A percentile compares a stretch with the other conserved stretches of the same genome.
Evolutionary conservation across 805 yeast species (phyloP).

Genomic region (Wickerhamomyces mucosus): DNA sequence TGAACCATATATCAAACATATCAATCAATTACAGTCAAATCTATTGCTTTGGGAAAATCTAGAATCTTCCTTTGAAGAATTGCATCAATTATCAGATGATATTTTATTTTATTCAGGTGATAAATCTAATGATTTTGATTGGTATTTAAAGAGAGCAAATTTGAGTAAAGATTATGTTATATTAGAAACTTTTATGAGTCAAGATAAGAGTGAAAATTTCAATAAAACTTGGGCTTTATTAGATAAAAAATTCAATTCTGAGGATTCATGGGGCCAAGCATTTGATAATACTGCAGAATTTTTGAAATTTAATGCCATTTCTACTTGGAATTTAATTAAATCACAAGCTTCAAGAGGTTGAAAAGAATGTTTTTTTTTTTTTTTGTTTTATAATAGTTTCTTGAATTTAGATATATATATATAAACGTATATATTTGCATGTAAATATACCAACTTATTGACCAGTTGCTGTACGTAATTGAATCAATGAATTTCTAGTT

Average conservation of each 20-base stretch:
- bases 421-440: too few species aligned
- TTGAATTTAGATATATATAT: too few species aligned
- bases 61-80: constrained; percentile 48
- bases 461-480: constrained; percentile 29
- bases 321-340: constrained; percentile 54
- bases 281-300: constrained; percentile 69
- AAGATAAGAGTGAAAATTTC: constrained; percentile 52
- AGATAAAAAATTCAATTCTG: constrained; percentile 42
- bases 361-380: neutral
- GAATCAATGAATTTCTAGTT: constrained; percentile 45
- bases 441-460: too few species aligned
- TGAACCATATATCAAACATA: constrained; percentile 24
- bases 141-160: constrained; percentile 84
- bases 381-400: constrained; percentile 1
- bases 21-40: constrained; percentile 37
- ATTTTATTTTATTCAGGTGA: constrained; percentile 76
- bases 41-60: constrained; percentile 59
- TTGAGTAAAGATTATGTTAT: constrained; percentile 63
- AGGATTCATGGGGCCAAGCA: constrained; percentile 46
- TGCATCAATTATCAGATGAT: constrained; percentile 75
- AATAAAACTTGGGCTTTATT: constrained; percentile 56
- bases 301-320: constrained; percentile 51
- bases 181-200: constrained; percentile 72
- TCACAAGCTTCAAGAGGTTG: constrained; percentile 61
- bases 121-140: constrained; percentile 67